A percentile compares a stretch with the other conserved stretches of the same genome.
Evolutionary conservation across 208 protist species (phyloP).

Genomic region (Leishmania amazonensis): DNA sequence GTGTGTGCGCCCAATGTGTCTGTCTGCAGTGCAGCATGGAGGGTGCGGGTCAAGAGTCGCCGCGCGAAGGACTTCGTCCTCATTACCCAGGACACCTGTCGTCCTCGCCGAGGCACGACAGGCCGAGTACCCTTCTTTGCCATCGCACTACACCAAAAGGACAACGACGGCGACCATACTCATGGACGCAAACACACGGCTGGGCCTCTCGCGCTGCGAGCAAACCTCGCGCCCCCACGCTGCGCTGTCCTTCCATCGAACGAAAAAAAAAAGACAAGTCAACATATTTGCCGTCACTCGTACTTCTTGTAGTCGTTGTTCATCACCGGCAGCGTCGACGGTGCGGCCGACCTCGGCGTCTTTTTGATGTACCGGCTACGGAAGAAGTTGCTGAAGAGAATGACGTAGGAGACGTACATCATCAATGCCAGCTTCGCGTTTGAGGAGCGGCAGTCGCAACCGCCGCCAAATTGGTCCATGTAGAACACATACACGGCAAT

Average conservation of each 20-base stretch:
- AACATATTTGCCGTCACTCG: background rate
- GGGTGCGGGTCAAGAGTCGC: background rate
- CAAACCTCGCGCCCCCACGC: background rate
- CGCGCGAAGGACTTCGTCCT: background rate
- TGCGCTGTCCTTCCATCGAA: no score
- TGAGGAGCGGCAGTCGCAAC: slow-evolving; percentile 44
- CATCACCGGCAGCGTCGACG: background rate
- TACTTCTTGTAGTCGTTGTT: slow-evolving; percentile 2
- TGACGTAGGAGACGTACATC: slow-evolving; percentile 91
- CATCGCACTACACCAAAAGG: background rate
- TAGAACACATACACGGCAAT: slow-evolving; percentile 53
- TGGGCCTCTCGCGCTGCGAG: no score
- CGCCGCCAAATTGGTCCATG: slow-evolving; percentile 36
- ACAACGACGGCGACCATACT: no score
- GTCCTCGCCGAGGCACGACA: background rate
- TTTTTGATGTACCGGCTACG: slow-evolving; percentile 50
- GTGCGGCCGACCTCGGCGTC: slow-evolving; percentile 17
- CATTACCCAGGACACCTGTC: background rate
- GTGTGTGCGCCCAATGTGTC: background rate
- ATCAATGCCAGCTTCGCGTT: slow-evolving; percentile 52
- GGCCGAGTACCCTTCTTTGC: background rate
- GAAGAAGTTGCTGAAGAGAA: slow-evolving; percentile 87
- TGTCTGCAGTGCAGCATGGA: background rate
- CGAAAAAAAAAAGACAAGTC: no score
- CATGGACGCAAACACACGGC: background rate